These are phyloP conservation scores for carrot (Daucus carota) DNA, from an alignment of 129 eudicot genomes.

Conservation along the genomic window DNA sequence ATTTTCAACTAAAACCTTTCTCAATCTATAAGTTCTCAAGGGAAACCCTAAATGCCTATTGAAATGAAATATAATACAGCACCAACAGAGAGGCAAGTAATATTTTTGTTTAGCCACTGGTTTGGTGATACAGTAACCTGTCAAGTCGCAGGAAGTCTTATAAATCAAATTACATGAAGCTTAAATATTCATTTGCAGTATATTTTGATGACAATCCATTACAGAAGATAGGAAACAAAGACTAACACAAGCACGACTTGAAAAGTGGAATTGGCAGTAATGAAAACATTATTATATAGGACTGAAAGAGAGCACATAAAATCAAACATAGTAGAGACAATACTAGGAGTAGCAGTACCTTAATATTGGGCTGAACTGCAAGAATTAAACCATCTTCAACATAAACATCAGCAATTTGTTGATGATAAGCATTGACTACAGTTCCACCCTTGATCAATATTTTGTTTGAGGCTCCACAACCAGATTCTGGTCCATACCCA, in stretches of 20 bases:
- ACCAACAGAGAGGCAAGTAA: background rate
- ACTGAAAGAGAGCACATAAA: too few relatives aligned
- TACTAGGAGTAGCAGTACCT: conserved; percentile 49
- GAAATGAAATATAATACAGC: background rate
- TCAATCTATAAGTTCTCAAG: background rate
- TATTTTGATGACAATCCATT: too few relatives aligned
- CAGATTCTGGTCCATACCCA: conserved; percentile 37
- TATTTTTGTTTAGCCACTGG: background rate
- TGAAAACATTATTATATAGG: too few relatives aligned
- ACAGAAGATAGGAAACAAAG: too few relatives aligned
- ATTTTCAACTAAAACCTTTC: background rate
- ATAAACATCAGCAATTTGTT: conserved; percentile 83
- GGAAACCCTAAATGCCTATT: background rate
- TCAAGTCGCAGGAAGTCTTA: too few relatives aligned
- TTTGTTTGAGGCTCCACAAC: conserved; percentile 42
- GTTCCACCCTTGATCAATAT: conserved; percentile 89
- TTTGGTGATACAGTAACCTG: background rate
- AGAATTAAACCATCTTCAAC: conserved; percentile 78
- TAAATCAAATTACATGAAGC: too few relatives aligned
- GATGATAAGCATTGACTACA: conserved; percentile 91
- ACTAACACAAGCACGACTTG: too few relatives aligned
- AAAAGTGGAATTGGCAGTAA: too few relatives aligned
- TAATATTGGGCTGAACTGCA: conserved; percentile 62
- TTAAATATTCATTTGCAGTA: too few relatives aligned
- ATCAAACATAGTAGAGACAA: too few relatives aligned